A percentile compares a stretch with the other conserved stretches of the same genome.
These are phyloP conservation scores for Lecanoromycetidae sp. DNA, from an alignment of 2,329 filamentous ascomycete genomes.

Conservation along the genomic window DNA sequence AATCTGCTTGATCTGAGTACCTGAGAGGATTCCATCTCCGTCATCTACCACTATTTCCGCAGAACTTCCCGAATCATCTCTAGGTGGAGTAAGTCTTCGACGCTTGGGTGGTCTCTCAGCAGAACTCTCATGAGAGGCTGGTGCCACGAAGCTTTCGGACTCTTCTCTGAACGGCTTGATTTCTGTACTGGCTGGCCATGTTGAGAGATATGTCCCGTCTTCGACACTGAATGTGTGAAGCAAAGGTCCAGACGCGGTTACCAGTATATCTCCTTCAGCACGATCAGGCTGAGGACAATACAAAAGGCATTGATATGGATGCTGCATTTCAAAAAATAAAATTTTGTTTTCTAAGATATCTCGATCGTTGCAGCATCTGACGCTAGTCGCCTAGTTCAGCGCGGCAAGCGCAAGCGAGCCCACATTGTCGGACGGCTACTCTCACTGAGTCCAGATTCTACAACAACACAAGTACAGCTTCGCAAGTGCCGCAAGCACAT, in stretches of 20 bases:
- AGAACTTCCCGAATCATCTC: conserved; percentile 19
- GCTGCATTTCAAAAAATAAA: conserved; percentile 15
- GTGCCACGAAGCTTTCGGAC: not conserved
- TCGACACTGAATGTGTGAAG: conserved; percentile 55
- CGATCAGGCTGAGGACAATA: conserved; percentile 24
- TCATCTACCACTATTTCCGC: conserved; percentile 21
- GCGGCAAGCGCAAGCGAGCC: conserved; percentile 13
- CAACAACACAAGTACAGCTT: not conserved
- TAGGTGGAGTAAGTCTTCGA: conserved; percentile 28
- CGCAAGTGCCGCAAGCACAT: not conserved
- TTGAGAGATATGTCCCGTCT: conserved; percentile 47
- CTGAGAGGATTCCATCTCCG: conserved; percentile 17
- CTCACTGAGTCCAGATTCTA: not conserved
- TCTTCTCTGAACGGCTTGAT: conserved; percentile 23
- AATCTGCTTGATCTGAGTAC: conserved; percentile 14
- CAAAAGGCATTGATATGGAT: conserved; percentile 54
- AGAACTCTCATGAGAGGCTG: not conserved
- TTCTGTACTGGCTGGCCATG: conserved; percentile 40
- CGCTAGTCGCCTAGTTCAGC: not conserved
- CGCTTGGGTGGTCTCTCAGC: conserved; percentile 34
- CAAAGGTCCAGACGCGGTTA: conserved; percentile 61
- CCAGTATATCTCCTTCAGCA: conserved; percentile 40
- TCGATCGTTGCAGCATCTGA: not conserved
- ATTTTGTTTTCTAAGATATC: not conserved
- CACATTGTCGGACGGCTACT: too few species aligned